phyloP scores from a whole-genome alignment of 345 rosid species.

The Limnanthes douglasii region DNA sequence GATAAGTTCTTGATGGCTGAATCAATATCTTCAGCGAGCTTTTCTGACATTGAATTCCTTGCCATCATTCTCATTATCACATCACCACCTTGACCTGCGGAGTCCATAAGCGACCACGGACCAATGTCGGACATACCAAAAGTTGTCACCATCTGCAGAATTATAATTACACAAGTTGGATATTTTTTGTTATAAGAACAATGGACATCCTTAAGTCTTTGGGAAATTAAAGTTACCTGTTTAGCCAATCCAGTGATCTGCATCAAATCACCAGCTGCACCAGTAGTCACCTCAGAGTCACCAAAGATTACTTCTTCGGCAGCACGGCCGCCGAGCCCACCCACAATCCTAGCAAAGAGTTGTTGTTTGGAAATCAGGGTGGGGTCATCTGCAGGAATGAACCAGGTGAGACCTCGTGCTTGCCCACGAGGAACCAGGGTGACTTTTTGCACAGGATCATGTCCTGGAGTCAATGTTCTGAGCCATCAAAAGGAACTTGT shows the following conservation, averaged over 20 bases:
- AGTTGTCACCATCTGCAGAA: slow-evolving; percentile 82
- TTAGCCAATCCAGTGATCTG: slow-evolving; percentile 92
- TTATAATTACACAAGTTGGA: not conserved
- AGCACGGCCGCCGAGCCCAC: slow-evolving; percentile 97
- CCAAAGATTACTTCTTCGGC: slow-evolving; percentile 95
- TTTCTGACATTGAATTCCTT: slow-evolving; percentile 96
- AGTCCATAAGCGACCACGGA: slow-evolving; percentile 96
- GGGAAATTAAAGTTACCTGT: slow-evolving; percentile 38
- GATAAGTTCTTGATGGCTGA: slow-evolving; percentile 62
- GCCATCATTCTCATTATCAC: slow-evolving; percentile 99
- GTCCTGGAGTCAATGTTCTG: slow-evolving; percentile 96
- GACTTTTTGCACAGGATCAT: slow-evolving; percentile 92
- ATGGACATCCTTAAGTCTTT: no score
- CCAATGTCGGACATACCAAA: slow-evolving; percentile 99
- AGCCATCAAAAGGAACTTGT: slow-evolving; percentile 3
- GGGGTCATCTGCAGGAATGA: slow-evolving; percentile 91
- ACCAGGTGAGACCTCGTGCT: slow-evolving; percentile 98
- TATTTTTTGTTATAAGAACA: no score
- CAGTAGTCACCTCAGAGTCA: slow-evolving; percentile 94
- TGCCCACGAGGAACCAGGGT: slow-evolving; percentile 91
- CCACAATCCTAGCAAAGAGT: slow-evolving; percentile 93
- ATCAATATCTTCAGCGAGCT: slow-evolving; percentile 91
- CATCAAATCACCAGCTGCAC: slow-evolving; percentile 95
- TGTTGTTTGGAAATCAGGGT: slow-evolving; percentile 93
- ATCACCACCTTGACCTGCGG: slow-evolving; percentile 59